phyloP scores from a whole-genome alignment of 1,284 basidiomycete genomes.

The Puccinia horiana region DNA sequence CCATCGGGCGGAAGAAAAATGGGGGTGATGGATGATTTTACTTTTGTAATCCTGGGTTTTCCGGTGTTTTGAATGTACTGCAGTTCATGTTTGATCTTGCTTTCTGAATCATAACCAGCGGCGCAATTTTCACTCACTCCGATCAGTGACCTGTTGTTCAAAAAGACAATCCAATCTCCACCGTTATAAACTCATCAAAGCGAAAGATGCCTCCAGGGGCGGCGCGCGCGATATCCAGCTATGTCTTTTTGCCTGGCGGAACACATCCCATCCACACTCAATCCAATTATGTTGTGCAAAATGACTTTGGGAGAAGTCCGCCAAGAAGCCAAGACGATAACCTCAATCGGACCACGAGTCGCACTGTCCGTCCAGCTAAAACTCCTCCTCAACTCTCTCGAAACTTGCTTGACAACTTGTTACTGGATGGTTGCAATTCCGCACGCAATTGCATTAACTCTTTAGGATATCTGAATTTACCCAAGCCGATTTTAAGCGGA shows the following conservation, averaged over 20 bases:
- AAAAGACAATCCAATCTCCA: neutral
- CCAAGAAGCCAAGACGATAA: conserved; percentile 17
- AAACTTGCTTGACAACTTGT: neutral
- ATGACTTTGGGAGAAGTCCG: neutral
- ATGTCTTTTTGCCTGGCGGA: conserved; percentile 16
- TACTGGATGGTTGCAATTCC: neutral
- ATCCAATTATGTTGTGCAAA: conserved; percentile 8
- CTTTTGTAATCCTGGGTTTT: too few species aligned
- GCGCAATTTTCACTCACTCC: neutral
- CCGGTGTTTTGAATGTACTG: neutral
- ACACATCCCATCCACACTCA: conserved; percentile 31
- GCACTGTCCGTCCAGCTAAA: too few species aligned
- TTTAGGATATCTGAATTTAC: conserved; percentile 15
- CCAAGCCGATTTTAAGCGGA: conserved; percentile 3
- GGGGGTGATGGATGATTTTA: too few species aligned
- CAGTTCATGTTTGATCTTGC: neutral
- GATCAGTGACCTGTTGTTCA: neutral
- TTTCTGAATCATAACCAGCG: neutral
- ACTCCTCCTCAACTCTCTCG: neutral
- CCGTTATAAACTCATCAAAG: neutral
- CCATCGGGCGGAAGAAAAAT: neutral
- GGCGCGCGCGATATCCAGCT: neutral
- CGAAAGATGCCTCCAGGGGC: neutral
- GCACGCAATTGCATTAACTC: conserved; percentile 10
- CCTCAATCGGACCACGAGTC: conserved; percentile 2